Percentiles rank a stretch among this genome's conserved stretches.
These are phyloP conservation scores for Gaertneriomyces sp. DNA, from an alignment of 192 early-diverging fungal species.

Conservation along the genomic window DNA sequence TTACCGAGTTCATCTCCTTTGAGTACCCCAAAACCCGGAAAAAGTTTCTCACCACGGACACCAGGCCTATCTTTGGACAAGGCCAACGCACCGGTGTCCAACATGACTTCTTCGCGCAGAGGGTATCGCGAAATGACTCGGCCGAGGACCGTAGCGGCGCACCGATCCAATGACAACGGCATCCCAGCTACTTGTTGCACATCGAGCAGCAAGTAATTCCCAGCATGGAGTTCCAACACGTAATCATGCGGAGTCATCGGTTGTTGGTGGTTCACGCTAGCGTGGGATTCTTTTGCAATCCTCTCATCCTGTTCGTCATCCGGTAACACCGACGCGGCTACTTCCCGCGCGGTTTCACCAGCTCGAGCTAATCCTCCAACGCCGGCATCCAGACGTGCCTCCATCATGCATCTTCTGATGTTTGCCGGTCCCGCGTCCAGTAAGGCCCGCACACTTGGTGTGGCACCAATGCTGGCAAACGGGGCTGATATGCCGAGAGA, in stretches of 20 bases:
- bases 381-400: constrained; percentile 12
- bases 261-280: not conserved
- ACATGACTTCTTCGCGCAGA: constrained; percentile 11
- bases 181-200: constrained; percentile 23
- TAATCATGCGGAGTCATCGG: constrained; percentile 1
- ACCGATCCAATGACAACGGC: constrained; percentile 12
- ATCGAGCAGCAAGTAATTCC: constrained; percentile 23
- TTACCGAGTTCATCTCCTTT: not conserved
- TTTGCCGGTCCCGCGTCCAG: constrained; percentile 17
- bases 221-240: constrained; percentile 18
- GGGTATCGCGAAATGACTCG: constrained; percentile 21
- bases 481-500: constrained; percentile 18
- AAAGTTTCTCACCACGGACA: constrained; percentile 2
- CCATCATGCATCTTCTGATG: not conserved
- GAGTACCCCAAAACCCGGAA: constrained; percentile 16
- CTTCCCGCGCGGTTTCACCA: constrained; percentile 6
- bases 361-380: constrained; percentile 3
- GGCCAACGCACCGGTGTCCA: constrained; percentile 19
- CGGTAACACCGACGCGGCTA: constrained; percentile 9
- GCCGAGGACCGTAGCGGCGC: constrained; percentile 20
- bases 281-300: not conserved
- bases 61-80: constrained; percentile 23
- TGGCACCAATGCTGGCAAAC: constrained; percentile 19
- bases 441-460: constrained; percentile 17
- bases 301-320: constrained; percentile 7